Percentiles rank a stretch among this genome's conserved stretches.
Conservation (phyloP, 495 filamentous ascomycete genomes). For the Hypoxylon cercidicola region DNA sequence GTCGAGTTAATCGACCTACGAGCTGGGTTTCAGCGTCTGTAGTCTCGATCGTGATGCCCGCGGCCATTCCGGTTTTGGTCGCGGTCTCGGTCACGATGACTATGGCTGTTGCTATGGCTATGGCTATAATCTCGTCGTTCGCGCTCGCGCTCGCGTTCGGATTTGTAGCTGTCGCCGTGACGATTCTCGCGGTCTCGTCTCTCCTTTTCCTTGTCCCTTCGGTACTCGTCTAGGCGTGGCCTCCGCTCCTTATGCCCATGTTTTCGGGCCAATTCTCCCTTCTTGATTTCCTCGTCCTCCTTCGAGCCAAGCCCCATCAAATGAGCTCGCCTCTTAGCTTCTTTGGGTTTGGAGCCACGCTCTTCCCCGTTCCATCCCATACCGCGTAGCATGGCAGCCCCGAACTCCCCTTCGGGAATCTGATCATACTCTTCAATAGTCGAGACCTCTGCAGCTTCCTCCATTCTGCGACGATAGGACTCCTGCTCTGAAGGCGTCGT, state of each 20-base stretch:
- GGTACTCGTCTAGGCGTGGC: constrained; percentile 58
- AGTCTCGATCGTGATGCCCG: constrained; percentile 38
- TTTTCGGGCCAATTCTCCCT: constrained; percentile 43
- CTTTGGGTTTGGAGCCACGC: constrained; percentile 58
- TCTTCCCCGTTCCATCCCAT: constrained; percentile 95
- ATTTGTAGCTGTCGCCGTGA: constrained; percentile 56
- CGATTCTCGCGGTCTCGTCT: constrained; percentile 52
- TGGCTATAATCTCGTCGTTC: constrained; percentile 48
- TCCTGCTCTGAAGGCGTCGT: constrained; percentile 67
- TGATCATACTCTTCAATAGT: constrained; percentile 85
- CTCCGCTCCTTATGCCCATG: constrained; percentile 47
- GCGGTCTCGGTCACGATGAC: constrained; percentile 32
- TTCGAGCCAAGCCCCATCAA: constrained; percentile 85
- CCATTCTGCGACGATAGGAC: constrained; percentile 73
- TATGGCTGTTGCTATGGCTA: constrained; percentile 41
- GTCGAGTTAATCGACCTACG: not conserved
- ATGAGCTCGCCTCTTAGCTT: constrained; percentile 74
- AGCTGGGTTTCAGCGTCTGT: constrained; percentile 21
- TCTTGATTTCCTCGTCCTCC: constrained; percentile 71
- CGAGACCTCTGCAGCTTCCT: constrained; percentile 76
- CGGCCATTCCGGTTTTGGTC: constrained; percentile 47
- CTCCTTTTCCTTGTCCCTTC: constrained; percentile 54
- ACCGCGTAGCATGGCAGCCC: constrained; percentile 83
- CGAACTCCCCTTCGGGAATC: constrained; percentile 94
- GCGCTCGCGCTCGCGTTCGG: constrained; percentile 57